Conservation (phyloP, 192 early-diverging fungal genomes). For the Backusella liffmaniae region DNA sequence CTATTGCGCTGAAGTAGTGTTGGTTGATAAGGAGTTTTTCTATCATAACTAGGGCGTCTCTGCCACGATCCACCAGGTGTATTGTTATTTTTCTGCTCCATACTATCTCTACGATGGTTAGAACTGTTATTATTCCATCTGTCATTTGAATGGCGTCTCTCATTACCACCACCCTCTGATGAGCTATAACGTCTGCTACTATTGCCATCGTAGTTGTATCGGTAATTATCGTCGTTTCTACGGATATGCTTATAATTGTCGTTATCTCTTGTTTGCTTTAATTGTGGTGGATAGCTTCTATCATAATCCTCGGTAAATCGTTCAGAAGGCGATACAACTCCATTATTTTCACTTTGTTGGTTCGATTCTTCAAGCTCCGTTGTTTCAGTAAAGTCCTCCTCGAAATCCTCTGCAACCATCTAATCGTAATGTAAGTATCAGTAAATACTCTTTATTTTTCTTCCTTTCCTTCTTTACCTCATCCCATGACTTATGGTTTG, state of each 20-base stretch:
- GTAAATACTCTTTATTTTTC: not conserved
- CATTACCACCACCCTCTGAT: not conserved
- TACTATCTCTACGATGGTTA: slow-evolving; percentile 4
- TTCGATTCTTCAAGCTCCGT: slow-evolving; percentile 32
- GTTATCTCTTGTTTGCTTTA: not conserved
- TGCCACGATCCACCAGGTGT: not conserved
- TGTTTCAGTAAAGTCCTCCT: slow-evolving; percentile 23
- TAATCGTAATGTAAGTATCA: not conserved
- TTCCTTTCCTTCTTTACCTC: slow-evolving; percentile 10
- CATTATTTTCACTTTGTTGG: slow-evolving; percentile 6
- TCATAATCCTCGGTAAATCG: slow-evolving; percentile 40
- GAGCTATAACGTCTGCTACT: slow-evolving; percentile 10
- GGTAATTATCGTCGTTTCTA: not conserved
- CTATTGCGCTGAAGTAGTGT: slow-evolving; percentile 28
- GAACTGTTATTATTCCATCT: slow-evolving; percentile 7
- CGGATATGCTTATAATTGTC: slow-evolving; percentile 9
- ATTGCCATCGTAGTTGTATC: not conserved
- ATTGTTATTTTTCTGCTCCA: not conserved
- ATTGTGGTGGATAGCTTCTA: slow-evolving; percentile 33
- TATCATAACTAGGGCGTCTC: slow-evolving; percentile 13
- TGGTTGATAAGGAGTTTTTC: slow-evolving; percentile 20
- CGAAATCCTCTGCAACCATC: slow-evolving; percentile 38
- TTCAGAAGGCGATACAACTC: slow-evolving; percentile 29
- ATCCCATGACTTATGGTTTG: slow-evolving; percentile 23
- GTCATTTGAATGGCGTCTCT: slow-evolving; percentile 6